Evolutionary conservation across 176 grass and related monocot genomes (phyloP), one percentile per base, ranked within the genome.

Genomic region (Saccharum officinarum): DNA sequence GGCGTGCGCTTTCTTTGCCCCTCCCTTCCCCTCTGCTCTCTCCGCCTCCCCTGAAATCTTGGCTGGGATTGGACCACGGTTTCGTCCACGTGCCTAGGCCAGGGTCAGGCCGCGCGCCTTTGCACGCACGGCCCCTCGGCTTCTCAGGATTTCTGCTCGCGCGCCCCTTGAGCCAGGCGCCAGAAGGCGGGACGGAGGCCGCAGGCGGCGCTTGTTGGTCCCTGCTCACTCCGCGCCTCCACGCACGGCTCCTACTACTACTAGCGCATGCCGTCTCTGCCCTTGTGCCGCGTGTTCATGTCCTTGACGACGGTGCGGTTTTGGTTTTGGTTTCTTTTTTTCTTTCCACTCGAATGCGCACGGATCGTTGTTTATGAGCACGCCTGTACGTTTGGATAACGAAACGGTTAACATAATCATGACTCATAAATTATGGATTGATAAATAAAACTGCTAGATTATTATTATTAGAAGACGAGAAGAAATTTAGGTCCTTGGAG

Each of bases 31-130:
- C 42, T 47, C 9, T 44, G 41, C 38, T 12, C 67, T 15, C 18
- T 22, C 5, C 6, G 3, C 17, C 69, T 23, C 22, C 40, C 49
- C 60, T 67, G 10, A 49, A 80, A 81, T 89, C 83, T 70, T 89
- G 88, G 83, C 77, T 85, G 71, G 71, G 65, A 82, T 63, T 64
- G 78, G 83, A 55, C 39, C 78, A 55, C 69, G 87, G 82, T 36
- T 37, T 60, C 76, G 60, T 89, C 78, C 4, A 8, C 20, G 22
- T 10, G 0, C 16, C 28, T 11, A 6, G 4, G 4, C 0, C 44
- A 45, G 41, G 41, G 9, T 36, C 41, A 42, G 41, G 9, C 41
- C 41, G 41, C 9, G 9, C 41, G 45, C 3, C 3, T 47, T 47
- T 47, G 13, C 45, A 18, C 18, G 45, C 44, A 6, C 6, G 18